Evolutionary conservation across 306 rosid genomes (phyloP).

Genomic region (Glycyrrhiza uralensis): DNA sequence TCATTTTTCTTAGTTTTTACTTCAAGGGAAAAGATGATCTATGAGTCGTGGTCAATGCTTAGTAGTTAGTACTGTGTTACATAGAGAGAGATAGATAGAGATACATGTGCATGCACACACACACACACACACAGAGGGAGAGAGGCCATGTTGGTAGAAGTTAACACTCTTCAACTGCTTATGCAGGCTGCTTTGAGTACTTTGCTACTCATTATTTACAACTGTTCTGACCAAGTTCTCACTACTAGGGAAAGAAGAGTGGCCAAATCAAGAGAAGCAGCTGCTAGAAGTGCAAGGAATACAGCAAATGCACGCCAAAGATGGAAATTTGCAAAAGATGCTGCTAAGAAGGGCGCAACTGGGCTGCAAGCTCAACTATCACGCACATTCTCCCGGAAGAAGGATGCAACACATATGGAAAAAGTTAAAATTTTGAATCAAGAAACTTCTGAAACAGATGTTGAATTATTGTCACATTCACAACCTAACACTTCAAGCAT

Average conservation of each 20-base stretch:
- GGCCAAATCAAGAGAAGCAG: conserved; percentile 84
- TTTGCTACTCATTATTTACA: conserved; percentile 88
- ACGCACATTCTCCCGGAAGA: conserved; percentile 57
- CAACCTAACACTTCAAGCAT: conserved; percentile 39
- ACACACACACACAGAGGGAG: not conserved
- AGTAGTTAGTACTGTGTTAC: not conserved
- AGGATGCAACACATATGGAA: conserved; percentile 35
- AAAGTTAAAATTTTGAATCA: conserved; percentile 52
- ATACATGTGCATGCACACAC: not conserved
- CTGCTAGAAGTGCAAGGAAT: conserved; percentile 80
- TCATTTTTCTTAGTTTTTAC: not conserved
- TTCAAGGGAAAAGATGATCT: conserved; percentile 1
- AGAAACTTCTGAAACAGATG: conserved; percentile 35
- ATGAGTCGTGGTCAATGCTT: not conserved
- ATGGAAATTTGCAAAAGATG: conserved; percentile 79
- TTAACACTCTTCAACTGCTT: conserved; percentile 45
- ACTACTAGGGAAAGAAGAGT: conserved; percentile 78
- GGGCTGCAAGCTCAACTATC: conserved; percentile 86
- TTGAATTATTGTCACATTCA: conserved; percentile 31
- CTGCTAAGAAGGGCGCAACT: conserved; percentile 75
- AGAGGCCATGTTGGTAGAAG: conserved; percentile 20
- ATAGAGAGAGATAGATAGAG: not conserved
- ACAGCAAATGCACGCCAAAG: conserved; percentile 72
- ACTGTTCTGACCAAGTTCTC: conserved; percentile 94
- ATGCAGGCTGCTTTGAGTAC: conserved; percentile 95